Evolutionary conservation across 2,329 filamentous ascomycete genomes (phyloP).

Genomic region (Tolypocladium tundrense): DNA sequence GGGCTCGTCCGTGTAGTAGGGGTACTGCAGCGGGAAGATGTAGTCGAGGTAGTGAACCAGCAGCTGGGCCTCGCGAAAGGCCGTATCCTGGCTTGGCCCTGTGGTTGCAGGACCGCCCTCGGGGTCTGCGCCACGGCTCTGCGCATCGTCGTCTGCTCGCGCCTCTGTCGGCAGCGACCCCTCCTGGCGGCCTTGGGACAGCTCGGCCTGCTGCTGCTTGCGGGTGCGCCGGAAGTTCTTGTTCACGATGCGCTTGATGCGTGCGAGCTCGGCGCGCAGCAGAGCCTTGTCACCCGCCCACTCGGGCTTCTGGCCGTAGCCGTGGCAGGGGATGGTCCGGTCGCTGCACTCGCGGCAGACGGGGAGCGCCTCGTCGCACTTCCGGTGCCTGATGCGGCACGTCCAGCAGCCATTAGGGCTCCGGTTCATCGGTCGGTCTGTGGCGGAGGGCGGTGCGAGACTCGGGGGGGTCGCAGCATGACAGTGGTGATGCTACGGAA

Average conservation of each 20-base stretch:
- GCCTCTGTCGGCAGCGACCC: not conserved
- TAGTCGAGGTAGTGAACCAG: constrained; percentile 17
- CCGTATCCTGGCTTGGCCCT: not conserved
- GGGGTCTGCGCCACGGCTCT: not conserved
- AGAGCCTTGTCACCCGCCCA: constrained; percentile 20
- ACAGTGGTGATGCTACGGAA: no score
- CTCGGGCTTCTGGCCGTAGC: constrained; percentile 20
- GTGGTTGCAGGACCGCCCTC: not conserved
- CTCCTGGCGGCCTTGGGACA: no score
- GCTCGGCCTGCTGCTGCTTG: not conserved
- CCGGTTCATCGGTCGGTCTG: constrained; percentile 3
- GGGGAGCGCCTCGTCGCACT: constrained; percentile 15
- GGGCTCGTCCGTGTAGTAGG: constrained; percentile 14
- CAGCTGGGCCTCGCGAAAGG: constrained; percentile 14
- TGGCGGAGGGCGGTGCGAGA: not conserved
- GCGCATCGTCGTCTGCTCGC: not conserved
- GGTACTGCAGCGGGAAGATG: constrained; percentile 16
- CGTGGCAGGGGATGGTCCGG: constrained; percentile 12
- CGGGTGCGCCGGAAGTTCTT: constrained; percentile 11
- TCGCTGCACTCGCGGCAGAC: constrained; percentile 13
- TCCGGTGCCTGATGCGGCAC: constrained; percentile 16
- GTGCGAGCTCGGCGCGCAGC: constrained; percentile 16
- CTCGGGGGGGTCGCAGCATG: no score
- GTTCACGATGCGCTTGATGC: constrained; percentile 14
- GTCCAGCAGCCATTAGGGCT: constrained; percentile 17